Conservation (phyloP, 2,329 filamentous ascomycete species). For the Teratosphaeria pseudoeucalypti region DNA sequence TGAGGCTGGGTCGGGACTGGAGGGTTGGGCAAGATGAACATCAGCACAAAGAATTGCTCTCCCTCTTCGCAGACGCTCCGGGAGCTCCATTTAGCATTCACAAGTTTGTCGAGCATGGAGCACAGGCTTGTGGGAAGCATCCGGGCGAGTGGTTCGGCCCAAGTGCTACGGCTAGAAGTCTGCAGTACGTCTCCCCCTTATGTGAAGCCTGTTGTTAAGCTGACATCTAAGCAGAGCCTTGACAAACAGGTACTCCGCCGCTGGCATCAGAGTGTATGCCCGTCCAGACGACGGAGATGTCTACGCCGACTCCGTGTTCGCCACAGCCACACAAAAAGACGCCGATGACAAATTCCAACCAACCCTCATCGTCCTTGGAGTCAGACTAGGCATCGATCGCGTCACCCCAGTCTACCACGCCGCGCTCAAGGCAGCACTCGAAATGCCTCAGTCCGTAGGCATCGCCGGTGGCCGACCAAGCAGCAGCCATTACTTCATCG, state of each 20-base stretch:
- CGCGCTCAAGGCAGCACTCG: conserved; percentile 72
- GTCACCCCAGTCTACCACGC: conserved; percentile 93
- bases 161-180: conserved; percentile 89
- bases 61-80: conserved; percentile 78
- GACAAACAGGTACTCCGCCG: conserved; percentile 51
- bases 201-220: conserved; percentile 6
- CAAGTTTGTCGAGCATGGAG: conserved; percentile 82
- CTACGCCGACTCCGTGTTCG: conserved; percentile 79
- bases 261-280: conserved; percentile 69
- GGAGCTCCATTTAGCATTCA: conserved; percentile 88
- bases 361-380: conserved; percentile 80
- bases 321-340: conserved; percentile 53
- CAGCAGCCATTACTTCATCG: conserved; percentile 72
- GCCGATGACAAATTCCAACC: conserved; percentile 60
- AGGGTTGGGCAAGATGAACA: conserved; percentile 50
- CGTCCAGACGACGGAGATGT: conserved; percentile 86
- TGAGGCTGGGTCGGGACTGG: conserved; percentile 78
- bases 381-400: conserved; percentile 83
- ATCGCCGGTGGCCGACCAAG: conserved; percentile 92
- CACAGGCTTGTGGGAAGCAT: conserved; percentile 78
- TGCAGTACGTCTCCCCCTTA: conserved; percentile 54
- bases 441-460: conserved; percentile 86
- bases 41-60: conserved; percentile 58
- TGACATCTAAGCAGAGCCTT: conserved; percentile 52
- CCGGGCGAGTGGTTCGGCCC: conserved; percentile 98